Base-by-base conservation (phyloP, 2,329 filamentous ascomycete species). In the Phialemoniopsis sp. region DNA sequence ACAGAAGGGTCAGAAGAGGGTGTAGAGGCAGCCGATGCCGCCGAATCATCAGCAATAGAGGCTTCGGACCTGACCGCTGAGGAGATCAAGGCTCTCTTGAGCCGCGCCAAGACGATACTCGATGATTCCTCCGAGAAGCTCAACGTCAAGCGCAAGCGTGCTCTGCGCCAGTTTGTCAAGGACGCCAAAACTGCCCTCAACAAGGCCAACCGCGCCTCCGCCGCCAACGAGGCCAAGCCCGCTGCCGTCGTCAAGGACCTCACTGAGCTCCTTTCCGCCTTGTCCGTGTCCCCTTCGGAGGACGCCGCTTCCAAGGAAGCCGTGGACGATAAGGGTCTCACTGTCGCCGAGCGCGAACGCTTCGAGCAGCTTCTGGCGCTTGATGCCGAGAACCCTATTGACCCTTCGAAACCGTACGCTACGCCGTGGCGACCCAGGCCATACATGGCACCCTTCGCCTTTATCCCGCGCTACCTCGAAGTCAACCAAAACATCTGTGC, bases 401-500 rank as follows among this genome's bases (percentile, higher is more conserved):
- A 96, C 62, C 64, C 64, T 34, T 66, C 61, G 41, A 95, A 95
- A 66, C 88, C 93, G 4, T 98, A 98, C 59, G 77, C 77, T 5
- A 96, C 90, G 2, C 93, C 93, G 12, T 98, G 93, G 93, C 68
- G 76, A 48, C 93, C 93, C 12, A 77, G 89, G 40, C 76, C 85
- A 38, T 97, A 79, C 64, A 94, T 98, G 87, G 75, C 79, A 37
- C 82, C 90, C 1, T 98, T 98, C 64, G 89, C 90, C 17, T 96
- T 95, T 64, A 89, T 98, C 50, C 93, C 93, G 10, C 74, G 87
- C 39, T 98, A 97, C 63, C 78, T 98, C 44, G 94, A 98, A 68
- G 93, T 98, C 52, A 96, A 97, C 72, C 93, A 95, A 63, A 94
- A 90, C 57, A 86, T 97, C 54, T 98, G 93, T 65, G 85, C 90